Evolutionary conservation across 139 green algal species (phyloP), one percentile per base, ranked within the genome.

Genomic region (Coelastrella sp.): DNA sequence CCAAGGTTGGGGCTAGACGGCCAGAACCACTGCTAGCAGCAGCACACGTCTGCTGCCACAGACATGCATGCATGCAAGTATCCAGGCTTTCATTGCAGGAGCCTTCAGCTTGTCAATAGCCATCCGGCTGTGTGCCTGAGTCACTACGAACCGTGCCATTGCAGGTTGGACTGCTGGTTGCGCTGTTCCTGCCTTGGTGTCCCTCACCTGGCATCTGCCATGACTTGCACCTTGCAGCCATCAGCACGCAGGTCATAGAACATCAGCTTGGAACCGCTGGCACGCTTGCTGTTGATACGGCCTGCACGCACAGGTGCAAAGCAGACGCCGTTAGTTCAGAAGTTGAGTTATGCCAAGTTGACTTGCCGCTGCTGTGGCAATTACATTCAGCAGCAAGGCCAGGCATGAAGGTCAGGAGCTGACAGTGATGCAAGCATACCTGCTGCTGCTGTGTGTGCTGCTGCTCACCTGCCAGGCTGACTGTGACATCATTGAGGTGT

Each of bases 181-280:
- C 17, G 8, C 19, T 7, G n/a, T 47, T 47, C 32, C 32, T 47
- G 6, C 17, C 22, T 7, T 61, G 47, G 59, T 11, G 74, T 71
- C 47, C 17, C 20, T 4, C 80, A 95, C 91, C 96, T 90, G 0
- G 95, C 94, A 87, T 99, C 97, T 14, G 97, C 97, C 95, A 99
- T 99, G 88, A 99, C 93, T 92, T 99, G 98, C 17, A 99, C 92
- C 92, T 99, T 99, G 66, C 74, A 75, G 57, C 97, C 97, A 73
- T 99, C 98, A 14, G 85, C 95, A 64, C 95, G 93, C 57, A 99
- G 91, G 93, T 99, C 98, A 86, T 99, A 99, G 94, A 99, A 99
- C 58, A 98, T 87, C 61, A 99, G 95, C 96, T 99, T 99, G 89
- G 95, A 91, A 23, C 98, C 97, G 7, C 94, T 97, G 16, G 97